These are phyloP conservation scores for Lentinula aciculospora DNA, from an alignment of 768 basidiomycete species.

Conservation along the genomic window DNA sequence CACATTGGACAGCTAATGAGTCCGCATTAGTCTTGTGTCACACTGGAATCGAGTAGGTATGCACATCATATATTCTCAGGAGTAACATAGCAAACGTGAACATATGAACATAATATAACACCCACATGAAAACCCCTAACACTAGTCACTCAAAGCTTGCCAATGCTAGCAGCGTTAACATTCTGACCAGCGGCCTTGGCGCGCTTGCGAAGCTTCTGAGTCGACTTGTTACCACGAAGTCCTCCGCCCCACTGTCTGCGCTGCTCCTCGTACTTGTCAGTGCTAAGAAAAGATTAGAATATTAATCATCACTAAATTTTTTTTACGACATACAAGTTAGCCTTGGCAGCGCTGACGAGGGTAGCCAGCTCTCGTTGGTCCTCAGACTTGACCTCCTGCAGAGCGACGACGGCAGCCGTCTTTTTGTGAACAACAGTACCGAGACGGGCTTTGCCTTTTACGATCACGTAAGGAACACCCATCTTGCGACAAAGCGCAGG, in stretches of 20 bases:
- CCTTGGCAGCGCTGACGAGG: slow-evolving; percentile 89
- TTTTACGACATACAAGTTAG: slow-evolving; percentile 78
- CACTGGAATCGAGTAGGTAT: too few relatives aligned
- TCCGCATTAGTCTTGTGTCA: too few relatives aligned
- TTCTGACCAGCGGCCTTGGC: slow-evolving; percentile 85
- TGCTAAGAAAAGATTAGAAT: slow-evolving; percentile 32
- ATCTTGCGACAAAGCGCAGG: slow-evolving; percentile 99
- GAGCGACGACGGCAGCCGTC: slow-evolving; percentile 85
- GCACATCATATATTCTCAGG: too few relatives aligned
- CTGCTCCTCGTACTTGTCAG: slow-evolving; percentile 91
- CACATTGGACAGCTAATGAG: too few relatives aligned
- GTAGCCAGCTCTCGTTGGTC: slow-evolving; percentile 92
- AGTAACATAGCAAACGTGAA: too few relatives aligned
- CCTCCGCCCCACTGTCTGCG: slow-evolving; percentile 96
- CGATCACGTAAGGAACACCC: slow-evolving; percentile 98
- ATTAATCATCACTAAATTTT: background rate
- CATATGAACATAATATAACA: background rate
- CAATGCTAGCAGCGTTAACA: slow-evolving; percentile 45
- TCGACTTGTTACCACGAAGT: slow-evolving; percentile 89
- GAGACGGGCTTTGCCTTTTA: slow-evolving; percentile 97
- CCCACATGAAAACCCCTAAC: background rate
- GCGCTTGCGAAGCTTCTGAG: slow-evolving; percentile 89
- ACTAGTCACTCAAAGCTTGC: slow-evolving; percentile 51
- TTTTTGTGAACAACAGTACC: slow-evolving; percentile 99
- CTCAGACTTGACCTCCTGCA: slow-evolving; percentile 94